phyloP scores from a whole-genome alignment of 1,284 basidiomycete species.

The Inonotus obliquus region DNA sequence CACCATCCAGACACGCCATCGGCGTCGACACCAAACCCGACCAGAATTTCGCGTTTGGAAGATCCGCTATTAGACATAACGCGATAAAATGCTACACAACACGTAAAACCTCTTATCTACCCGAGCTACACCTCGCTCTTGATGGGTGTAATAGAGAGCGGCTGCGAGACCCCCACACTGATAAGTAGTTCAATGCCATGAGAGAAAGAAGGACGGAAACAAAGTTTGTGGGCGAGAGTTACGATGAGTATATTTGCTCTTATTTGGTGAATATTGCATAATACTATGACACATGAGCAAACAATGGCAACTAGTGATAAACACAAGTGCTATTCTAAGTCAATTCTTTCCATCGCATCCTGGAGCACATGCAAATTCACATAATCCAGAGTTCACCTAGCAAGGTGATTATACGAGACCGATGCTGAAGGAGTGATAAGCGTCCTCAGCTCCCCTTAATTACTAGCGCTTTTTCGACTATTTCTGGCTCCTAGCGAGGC shows the following conservation, averaged over 20 bases:
- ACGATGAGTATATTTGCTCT: background rate
- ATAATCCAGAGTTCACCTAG: too few species aligned
- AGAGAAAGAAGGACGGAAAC: background rate
- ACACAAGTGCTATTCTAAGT: too few species aligned
- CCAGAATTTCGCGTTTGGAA: conserved; percentile 31
- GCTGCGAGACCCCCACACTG: background rate
- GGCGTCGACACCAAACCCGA: conserved; percentile 57
- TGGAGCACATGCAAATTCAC: too few species aligned
- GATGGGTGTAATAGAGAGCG: too few species aligned
- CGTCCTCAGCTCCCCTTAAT: too few species aligned
- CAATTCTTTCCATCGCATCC: too few species aligned
- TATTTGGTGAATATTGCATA: background rate
- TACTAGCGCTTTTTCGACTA: too few species aligned
- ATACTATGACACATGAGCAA: background rate
- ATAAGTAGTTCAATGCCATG: background rate
- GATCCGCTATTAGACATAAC: background rate
- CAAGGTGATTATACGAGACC: too few species aligned
- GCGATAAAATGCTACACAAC: background rate
- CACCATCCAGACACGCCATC: conserved; percentile 65
- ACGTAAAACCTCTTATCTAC: background rate
- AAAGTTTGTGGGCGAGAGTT: background rate
- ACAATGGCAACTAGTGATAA: background rate
- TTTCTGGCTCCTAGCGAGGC: too few species aligned
- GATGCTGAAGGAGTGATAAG: too few species aligned
- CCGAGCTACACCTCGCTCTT: too few species aligned